Base-by-base conservation (phyloP, 768 basidiomycete genomes). In the Leccinum fibrillosum region DNA sequence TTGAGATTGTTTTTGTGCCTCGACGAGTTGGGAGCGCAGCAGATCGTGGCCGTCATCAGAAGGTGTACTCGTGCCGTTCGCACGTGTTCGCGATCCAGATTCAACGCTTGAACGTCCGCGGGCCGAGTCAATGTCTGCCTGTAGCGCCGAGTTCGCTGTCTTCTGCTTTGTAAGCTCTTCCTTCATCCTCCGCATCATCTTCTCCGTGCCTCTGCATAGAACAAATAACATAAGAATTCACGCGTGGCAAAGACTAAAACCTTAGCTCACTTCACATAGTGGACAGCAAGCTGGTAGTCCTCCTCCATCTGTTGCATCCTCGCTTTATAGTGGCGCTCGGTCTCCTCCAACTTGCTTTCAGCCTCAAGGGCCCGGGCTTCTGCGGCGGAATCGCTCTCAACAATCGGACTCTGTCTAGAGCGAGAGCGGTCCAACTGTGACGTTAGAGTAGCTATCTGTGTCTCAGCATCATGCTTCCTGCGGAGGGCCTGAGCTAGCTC, bases 181-280 rank as follows among this genome's bases (percentile, higher is more conserved):
- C 73, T 94, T 92, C 88, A 98, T 92, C 64, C 89, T 86, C 64
- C 94, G 86, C 80, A 98, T 90, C 86, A 98, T 94, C 76, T 95
- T 97, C 74, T 98, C 97, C 1, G 95, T 98, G 48, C 93, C 93
- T 82, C 92, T 94, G 69, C 32, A 58, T 60, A 34, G 62, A 62
- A 57, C 44, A 56, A 53, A 51, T 52, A 55, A 56, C 53, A 60
- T 66, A 59, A 61, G 56, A 55, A 54, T 59, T 54, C 49, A 37
- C 45, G 53, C 64, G 35, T 53, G 57, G 51, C 39, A 56, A 28
- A 52, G 52, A 34, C 32, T 54, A 59, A 62, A 76, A 62, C 61
- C 55, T 37, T 55, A 58, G 74, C 88, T 77, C 72, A 92, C 92
- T 98, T 98, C 65, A 98, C 94, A 75, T 97, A 98, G 70, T 94